Base-by-base conservation (phyloP, 805 yeast genomes). In the Ogataea corticis region DNA sequence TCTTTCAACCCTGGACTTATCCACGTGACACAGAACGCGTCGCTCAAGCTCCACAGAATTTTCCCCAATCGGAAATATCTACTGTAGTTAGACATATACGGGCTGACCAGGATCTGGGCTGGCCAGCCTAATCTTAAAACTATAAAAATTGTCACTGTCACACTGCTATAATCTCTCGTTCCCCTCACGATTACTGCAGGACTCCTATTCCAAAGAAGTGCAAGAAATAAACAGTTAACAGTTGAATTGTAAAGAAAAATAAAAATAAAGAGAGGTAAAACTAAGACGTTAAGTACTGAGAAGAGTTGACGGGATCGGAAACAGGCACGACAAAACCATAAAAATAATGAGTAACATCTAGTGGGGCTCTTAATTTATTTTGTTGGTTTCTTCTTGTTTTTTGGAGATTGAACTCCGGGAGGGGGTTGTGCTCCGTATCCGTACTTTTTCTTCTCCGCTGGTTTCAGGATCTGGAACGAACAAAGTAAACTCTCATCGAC, bases 401-500 rank as follows among this genome's bases (percentile, higher is more conserved):
- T 60, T 34, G 57, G 55, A n/a, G 57, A 45, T 32, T 58, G 60
- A n/a, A 46, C 46, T 16, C 52, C 51, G 2, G 52, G 54, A 30
- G 49, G 59, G 31, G 46, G 52, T 33, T 52, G 59, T 32, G 57
- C 49, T 19, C 57, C 59, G 45, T 57, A 57, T 12, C 55, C 59
- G 52, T 77, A 82, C 68, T 86, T 85, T 71, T 89, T 89, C 79
- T 92, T 92, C 68, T 94, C 98, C 42, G 99, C 97, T 25, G 99
- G 99, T 71, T 94, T 94, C 68, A 92, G 80, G 62, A 92, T 94
- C 70, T 87, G 94, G 82, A 92, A 92, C 14, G 97, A 91, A 75
- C 99, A 92, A 61, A 92, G 76, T 62, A 92, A 79, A 68, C 92
- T 84, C 72, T 94, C 98, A 69, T 94, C 98, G 46, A 92, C 98